A percentile compares a stretch with the other conserved stretches of the same genome.
Evolutionary conservation across 495 filamentous ascomycete species (phyloP).

Genomic region (Penicillium maclennaniae): DNA sequence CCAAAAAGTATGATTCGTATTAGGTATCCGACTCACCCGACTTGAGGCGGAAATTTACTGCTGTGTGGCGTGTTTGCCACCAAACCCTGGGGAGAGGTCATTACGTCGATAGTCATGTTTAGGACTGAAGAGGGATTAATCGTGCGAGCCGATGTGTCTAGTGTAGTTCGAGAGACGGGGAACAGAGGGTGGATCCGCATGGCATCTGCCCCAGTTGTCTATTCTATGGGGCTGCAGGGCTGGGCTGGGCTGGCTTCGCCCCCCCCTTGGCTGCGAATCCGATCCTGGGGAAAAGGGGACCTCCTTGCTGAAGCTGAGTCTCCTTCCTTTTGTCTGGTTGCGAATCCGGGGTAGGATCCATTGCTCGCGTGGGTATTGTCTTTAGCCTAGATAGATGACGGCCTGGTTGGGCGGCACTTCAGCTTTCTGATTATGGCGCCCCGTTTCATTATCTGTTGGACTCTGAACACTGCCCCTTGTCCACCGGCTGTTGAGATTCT

Average conservation of each 20-base stretch:
- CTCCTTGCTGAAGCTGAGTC: neutral
- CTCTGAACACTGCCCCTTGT: neutral
- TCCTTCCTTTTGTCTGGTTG: neutral
- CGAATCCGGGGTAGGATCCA: conserved; percentile 15
- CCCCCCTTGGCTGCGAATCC: neutral
- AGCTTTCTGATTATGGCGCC: neutral
- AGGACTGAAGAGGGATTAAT: neutral
- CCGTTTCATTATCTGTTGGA: neutral
- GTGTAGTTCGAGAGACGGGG: neutral
- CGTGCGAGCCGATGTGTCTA: neutral
- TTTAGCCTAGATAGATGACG: neutral
- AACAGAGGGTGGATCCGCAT: conserved; percentile 15
- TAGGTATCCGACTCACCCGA: neutral
- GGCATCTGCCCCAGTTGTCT: conserved; percentile 13
- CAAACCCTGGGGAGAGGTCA: neutral
- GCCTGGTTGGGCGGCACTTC: too few species aligned
- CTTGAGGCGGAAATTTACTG: neutral
- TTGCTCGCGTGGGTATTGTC: neutral
- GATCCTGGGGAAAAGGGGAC: neutral
- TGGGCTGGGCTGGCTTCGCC: conserved; percentile 6
- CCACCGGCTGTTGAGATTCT: neutral
- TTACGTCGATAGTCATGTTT: neutral
- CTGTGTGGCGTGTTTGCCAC: conserved; percentile 1
- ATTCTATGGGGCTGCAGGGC: conserved; percentile 14
- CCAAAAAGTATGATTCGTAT: neutral